Evolutionary conservation across 441 rosid genomes (phyloP).

Genomic region (Gossypium trilobum): DNA sequence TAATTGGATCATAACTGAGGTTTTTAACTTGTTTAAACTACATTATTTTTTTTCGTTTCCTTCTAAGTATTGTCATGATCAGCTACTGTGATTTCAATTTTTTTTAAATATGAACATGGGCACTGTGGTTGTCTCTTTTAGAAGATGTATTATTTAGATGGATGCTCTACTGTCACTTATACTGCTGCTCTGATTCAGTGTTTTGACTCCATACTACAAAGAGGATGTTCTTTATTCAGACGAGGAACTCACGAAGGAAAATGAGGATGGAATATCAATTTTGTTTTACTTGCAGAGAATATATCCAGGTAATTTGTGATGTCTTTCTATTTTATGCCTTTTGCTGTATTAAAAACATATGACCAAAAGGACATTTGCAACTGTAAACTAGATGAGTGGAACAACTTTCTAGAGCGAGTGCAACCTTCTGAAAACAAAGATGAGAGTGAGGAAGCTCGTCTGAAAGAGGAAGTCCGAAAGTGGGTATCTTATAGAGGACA

Average conservation of each 20-base stretch:
- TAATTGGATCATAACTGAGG: not conserved
- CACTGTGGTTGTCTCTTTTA: not conserved
- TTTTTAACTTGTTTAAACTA: constrained; percentile 12
- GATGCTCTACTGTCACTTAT: constrained; percentile 7
- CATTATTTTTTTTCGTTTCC: constrained; percentile 14
- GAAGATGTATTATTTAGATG: not conserved
- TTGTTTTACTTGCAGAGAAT: constrained; percentile 83
- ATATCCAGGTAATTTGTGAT: constrained; percentile 61
- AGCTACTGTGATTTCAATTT: constrained; percentile 10
- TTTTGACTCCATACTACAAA: constrained; percentile 87
- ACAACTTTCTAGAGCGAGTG: constrained; percentile 54
- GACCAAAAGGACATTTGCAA: constrained; percentile 20
- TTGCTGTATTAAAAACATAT: not conserved
- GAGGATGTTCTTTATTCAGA: constrained; percentile 89
- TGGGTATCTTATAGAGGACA: constrained; percentile 97
- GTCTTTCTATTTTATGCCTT: constrained; percentile 13
- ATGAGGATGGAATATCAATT: constrained; percentile 85
- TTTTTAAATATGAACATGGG: not conserved
- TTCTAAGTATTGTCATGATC: not conserved
- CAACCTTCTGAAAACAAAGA: constrained; percentile 16
- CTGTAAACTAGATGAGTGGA: constrained; percentile 75
- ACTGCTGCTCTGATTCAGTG: constrained; percentile 38
- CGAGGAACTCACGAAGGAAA: constrained; percentile 71
- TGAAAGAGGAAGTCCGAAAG: constrained; percentile 39
- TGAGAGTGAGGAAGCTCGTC: not conserved